Evolutionary conservation across 1,284 basidiomycete genomes (phyloP), one percentile per base, ranked within the genome.

Genomic region (Laetiporus sulphureus): DNA sequence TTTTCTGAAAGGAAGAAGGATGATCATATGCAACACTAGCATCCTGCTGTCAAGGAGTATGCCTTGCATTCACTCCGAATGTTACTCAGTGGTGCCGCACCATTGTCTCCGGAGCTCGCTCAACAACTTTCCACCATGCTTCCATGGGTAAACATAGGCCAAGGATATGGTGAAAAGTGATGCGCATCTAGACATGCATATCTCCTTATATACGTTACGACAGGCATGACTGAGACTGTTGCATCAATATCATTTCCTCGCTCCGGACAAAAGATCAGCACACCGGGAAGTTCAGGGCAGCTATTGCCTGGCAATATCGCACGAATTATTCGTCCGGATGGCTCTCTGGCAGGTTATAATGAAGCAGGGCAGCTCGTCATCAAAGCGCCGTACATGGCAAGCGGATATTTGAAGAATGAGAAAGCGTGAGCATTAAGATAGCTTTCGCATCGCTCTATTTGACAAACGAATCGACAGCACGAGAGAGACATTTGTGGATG

Each of bases 31-130:
- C 3, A 16, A 4, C 8, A 29, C 5, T 16, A 89, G 78, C 76
- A 84, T 58, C 79, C 84, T 18, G 73, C 70, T 12, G 69, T 74
- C 21, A 75, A 80, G 53, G 68, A 82, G 27, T 83, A 82, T 52
- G 74, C 89, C 52, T 64, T 93, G 20, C 71, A 67, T 32, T 65
- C 70, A 37, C 59, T 91, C 37, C 67, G 77, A 42, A 65, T 73
- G 54, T 67, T 79, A 46, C 73, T 88, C 65, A 68, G 69, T 36
- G 83, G 86, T 19, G 89, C 86, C 0, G 87, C 88, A 0, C 87
- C 87, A 4, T 64, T 91, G 3, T 79, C 83, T 2, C 63, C 71
- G 15, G 85, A 86, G 53, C 67, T 86, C 22, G 78, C 72, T 40
- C 49, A 66, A 29, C 70, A 77, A 49, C 60, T 86, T 2, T 39